A percentile compares a stretch with the other conserved stretches of the same genome.
Conservation (phyloP, 83 land plant genomes). For the Picea abies region DNA sequence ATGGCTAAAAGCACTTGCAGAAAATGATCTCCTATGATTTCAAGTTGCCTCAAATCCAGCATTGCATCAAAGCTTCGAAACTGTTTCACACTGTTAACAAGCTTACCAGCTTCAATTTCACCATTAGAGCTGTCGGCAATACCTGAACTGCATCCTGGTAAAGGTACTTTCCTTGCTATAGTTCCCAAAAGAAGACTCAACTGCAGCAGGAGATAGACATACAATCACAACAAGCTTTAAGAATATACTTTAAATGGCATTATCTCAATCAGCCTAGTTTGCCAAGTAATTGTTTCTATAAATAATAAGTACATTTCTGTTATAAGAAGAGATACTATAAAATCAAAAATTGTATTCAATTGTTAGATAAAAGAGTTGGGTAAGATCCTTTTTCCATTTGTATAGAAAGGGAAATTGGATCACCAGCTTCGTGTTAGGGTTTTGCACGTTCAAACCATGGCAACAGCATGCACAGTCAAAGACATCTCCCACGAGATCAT, state of each 20-base stretch:
- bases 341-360: not conserved
- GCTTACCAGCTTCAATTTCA: not conserved
- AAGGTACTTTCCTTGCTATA: constrained; percentile 85
- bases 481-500: constrained; percentile 95
- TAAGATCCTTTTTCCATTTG: no score
- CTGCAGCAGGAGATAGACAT: constrained; percentile 42
- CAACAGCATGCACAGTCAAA: constrained; percentile 72
- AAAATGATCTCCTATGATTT: constrained; percentile 86
- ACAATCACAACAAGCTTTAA: constrained; percentile 2
- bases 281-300: not conserved
- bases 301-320: not conserved
- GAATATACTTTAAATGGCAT: not conserved
- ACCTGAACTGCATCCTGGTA: constrained; percentile 50
- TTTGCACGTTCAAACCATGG: constrained; percentile 29
- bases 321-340: not conserved
- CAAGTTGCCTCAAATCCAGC: constrained; percentile 85
- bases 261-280: not conserved
- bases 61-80: constrained; percentile 31
- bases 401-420: no score
- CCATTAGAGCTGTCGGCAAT: constrained; percentile 20
- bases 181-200: constrained; percentile 99
- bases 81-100: constrained; percentile 12
- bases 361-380: no score
- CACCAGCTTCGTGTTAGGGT: no score
- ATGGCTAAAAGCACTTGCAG: constrained; percentile 92